Evolutionary conservation across 106 monocot species (phyloP), one percentile per base, ranked within the genome.

Genomic region (Cymbidium sinense): DNA sequence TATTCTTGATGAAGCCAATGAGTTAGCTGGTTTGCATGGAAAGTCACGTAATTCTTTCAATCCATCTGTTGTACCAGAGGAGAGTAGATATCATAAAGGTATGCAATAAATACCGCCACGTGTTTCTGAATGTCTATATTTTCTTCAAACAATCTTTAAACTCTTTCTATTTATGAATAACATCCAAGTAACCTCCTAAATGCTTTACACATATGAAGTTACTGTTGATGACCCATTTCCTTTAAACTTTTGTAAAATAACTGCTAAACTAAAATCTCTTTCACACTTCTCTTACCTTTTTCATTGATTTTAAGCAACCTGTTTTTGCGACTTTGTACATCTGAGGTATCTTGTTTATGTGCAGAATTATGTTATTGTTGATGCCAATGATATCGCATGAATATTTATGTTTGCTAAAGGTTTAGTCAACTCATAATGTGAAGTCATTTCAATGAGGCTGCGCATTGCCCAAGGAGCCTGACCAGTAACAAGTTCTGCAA

Each of bases 1-100:
- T 67, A 67, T 67, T 67, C 67, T 67, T 15, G 31, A 15, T 29
- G 67, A 67, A 33, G 67, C 67, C 67, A 33, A 67, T 67, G 67
- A 67, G 31, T 33, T 67, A 67, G 67, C 67, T 30, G 67, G 67
- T 23, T 67, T 67, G 67, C 67, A 15, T 31, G 67, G 31, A 11
- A 67, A 33, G 15, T 33, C 33, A 10, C 4, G 25, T 23, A 33
- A 17, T 23, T 67, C 31, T 21, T 33, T 67, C 13, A 30, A 33
- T 67, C 31, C 67, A 15, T 67, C 67, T 13, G 31, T 67, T 67
- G 67, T 67, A 67, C 67, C 31, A 4, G 67, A 67, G 31, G 67
- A 33, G 28, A 67, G 29, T 33, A 67, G 30, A 67, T 33, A 13
- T 67, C 67, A 67, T 67, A 67, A 33, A 33, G 67, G 67, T 67